Percentiles rank a stretch among this genome's conserved stretches.
phyloP scores from a whole-genome alignment of 2,329 filamentous ascomycete species.

The Venturiaceae sp. region DNA sequence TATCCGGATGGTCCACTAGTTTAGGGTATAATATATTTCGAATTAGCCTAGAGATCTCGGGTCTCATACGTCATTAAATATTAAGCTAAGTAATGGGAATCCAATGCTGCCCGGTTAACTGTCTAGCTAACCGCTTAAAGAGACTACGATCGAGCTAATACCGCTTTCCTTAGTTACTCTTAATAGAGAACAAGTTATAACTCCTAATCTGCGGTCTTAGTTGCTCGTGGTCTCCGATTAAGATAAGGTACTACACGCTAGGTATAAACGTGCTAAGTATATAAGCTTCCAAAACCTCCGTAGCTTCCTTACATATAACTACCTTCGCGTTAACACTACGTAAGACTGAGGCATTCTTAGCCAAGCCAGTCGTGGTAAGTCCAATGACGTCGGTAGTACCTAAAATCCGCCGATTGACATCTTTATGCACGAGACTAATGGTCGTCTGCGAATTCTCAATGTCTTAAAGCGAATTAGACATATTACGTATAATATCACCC shows the following conservation, averaged over 20 bases:
- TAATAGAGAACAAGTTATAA: constrained; percentile 24
- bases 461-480: constrained; percentile 4
- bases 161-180: constrained; percentile 4
- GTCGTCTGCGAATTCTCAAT: constrained; percentile 5
- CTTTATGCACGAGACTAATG: constrained; percentile 6
- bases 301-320: constrained; percentile 60
- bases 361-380: constrained; percentile 6
- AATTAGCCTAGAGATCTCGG: too few relatives aligned
- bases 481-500: background rate
- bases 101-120: constrained; percentile 1
- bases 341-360: constrained; percentile 7
- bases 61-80: too few relatives aligned
- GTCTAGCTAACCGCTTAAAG: background rate
- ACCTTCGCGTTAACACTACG: constrained; percentile 22
- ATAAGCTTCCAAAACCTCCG: constrained; percentile 57
- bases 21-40: too few relatives aligned
- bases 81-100: constrained; percentile 5
- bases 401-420: constrained; percentile 7
- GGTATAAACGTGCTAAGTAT: constrained; percentile 50
- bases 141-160: constrained; percentile 6
- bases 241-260: constrained; percentile 50
- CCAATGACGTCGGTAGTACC: constrained; percentile 7
- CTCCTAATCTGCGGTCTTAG: constrained; percentile 50
- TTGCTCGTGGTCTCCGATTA: constrained; percentile 56
- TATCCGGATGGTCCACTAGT: too few relatives aligned